Percentiles rank a stretch among this genome's conserved stretches.
These are phyloP conservation scores for Coniophora puteana DNA, from an alignment of 1,284 basidiomycete species.

Conservation along the genomic window DNA sequence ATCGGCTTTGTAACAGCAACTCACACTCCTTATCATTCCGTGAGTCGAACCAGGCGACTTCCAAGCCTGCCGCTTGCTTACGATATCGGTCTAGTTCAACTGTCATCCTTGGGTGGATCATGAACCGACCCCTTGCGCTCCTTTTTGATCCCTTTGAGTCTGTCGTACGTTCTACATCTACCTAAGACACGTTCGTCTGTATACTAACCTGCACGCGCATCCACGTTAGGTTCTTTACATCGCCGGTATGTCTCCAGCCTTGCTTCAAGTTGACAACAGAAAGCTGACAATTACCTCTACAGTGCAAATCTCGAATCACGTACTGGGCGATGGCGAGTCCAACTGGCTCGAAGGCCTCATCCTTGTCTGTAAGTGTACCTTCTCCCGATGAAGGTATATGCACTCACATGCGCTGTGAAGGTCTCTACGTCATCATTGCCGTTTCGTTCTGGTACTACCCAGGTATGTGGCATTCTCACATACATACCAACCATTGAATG, in stretches of 20 bases:
- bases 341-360: slow-evolving; percentile 49
- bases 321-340: slow-evolving; percentile 52
- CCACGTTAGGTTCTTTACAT: slow-evolving; percentile 35
- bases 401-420: slow-evolving; percentile 15
- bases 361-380: slow-evolving; percentile 34
- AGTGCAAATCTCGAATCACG: slow-evolving; percentile 54
- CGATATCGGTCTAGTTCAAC: not conserved
- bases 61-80: slow-evolving; percentile 5
- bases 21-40: slow-evolving; percentile 82
- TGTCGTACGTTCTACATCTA: slow-evolving; percentile 33
- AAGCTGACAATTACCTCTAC: slow-evolving; percentile 7
- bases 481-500: not conserved
- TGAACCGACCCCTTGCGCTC: not conserved
- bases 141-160: too few relatives aligned
- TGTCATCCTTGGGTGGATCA: not conserved
- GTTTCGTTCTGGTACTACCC: slow-evolving; percentile 41
- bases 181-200: not conserved
- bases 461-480: slow-evolving; percentile 16
- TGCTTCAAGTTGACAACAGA: not conserved
- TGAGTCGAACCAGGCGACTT: slow-evolving; percentile 24
- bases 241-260: slow-evolving; percentile 19
- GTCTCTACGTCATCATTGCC: slow-evolving; percentile 35
- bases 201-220: slow-evolving; percentile 10
- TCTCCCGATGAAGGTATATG: not conserved
- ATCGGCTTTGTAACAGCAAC: slow-evolving; percentile 54